Conservation (phyloP, 371 early-diverging fungal species). For the Mucor mucedo region DNA sequence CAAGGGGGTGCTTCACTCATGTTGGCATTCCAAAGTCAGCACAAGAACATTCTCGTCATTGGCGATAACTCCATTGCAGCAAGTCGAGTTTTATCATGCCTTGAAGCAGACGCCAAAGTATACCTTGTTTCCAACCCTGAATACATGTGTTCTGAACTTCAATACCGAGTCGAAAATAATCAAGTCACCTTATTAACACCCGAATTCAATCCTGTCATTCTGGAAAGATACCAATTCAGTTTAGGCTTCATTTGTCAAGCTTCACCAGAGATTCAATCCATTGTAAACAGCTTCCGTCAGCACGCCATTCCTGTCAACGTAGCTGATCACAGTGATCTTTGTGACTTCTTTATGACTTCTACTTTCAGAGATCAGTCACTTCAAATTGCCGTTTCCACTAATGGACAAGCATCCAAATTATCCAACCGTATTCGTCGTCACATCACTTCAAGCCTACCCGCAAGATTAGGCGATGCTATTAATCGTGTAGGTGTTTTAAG, state of each 20-base stretch:
- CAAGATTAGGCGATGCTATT: conserved; percentile 66
- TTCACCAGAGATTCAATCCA: conserved; percentile 11
- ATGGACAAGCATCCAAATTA: conserved; percentile 78
- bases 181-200: conserved; percentile 42
- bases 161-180: conserved; percentile 50
- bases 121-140: conserved; percentile 46
- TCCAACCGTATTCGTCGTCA: conserved; percentile 72
- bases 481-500: conserved; percentile 66
- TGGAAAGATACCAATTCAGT: conserved; percentile 26
- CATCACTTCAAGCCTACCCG: conserved; percentile 61
- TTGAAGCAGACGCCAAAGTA: conserved; percentile 76
- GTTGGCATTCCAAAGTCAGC: conserved; percentile 66
- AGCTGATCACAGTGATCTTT: conserved; percentile 76
- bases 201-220: conserved; percentile 7
- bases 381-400: conserved; percentile 82
- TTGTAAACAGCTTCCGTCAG: conserved; percentile 55
- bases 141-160: conserved; percentile 57
- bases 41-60: conserved; percentile 64
- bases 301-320: conserved; percentile 76
- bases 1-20: conserved; percentile 73
- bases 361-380: conserved; percentile 72
- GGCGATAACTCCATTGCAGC: conserved; percentile 71
- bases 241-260: conserved; percentile 42
- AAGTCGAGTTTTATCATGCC: conserved; percentile 65
- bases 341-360: conserved; percentile 85